Conservation (phyloP, 768 basidiomycete species). For the Pisolithus tinctorius region DNA sequence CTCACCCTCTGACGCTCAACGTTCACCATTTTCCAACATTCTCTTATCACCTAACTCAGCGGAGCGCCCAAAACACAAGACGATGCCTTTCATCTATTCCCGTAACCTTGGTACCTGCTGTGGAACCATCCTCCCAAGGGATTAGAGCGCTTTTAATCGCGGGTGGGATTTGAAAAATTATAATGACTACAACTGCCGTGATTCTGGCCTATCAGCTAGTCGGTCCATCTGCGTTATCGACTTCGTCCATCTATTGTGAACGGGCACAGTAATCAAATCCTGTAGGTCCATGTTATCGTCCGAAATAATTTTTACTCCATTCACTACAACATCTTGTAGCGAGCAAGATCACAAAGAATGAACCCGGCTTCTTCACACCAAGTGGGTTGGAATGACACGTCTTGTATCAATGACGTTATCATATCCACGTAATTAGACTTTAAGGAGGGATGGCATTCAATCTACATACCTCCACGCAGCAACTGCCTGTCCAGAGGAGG, state of each 20-base stretch:
- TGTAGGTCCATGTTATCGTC: background rate
- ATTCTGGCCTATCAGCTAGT: conserved; percentile 26
- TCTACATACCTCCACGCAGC: background rate
- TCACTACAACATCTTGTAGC: background rate
- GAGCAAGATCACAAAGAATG: conserved; percentile 1
- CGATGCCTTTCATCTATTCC: background rate
- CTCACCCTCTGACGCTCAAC: conserved; percentile 9
- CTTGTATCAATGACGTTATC: conserved; percentile 27
- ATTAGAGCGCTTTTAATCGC: conserved; percentile 16
- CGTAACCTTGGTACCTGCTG: conserved; percentile 7
- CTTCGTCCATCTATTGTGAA: conserved; percentile 9
- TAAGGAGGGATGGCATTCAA: conserved; percentile 21
- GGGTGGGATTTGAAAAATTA: conserved; percentile 4
- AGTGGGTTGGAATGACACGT: conserved; percentile 1
- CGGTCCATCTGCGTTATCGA: conserved; percentile 16
- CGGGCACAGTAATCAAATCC: background rate
- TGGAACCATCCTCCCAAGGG: conserved; percentile 15
- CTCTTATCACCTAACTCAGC: conserved; percentile 20
- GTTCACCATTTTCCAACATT: conserved; percentile 9
- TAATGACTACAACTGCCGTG: conserved; percentile 14
- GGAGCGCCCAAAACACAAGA: conserved; percentile 1
- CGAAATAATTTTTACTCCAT: background rate
- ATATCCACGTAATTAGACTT: conserved; percentile 31
- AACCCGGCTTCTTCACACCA: conserved; percentile 8
- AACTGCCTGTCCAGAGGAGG: conserved; percentile 6